These are phyloP conservation scores for Lepidium campestre DNA, from an alignment of 441 rosid genomes.

Conservation along the genomic window DNA sequence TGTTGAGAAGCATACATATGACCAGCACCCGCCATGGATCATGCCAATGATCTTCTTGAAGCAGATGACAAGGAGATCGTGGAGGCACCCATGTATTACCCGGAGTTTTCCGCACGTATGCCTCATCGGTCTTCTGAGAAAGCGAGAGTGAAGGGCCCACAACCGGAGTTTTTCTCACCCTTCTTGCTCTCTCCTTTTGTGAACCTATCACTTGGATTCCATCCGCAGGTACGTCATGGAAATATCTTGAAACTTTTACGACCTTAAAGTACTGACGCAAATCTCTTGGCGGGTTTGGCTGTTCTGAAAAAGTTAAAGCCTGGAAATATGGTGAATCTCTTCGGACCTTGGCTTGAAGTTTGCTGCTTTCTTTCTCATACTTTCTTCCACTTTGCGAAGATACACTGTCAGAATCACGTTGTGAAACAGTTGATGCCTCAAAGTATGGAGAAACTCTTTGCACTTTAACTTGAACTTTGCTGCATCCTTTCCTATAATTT, in stretches of 20 bases:
- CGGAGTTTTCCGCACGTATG: constrained; percentile 42
- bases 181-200: not conserved
- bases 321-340: constrained; percentile 14
- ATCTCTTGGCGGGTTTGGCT: not conserved
- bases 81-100: constrained; percentile 67
- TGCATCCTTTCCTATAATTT: not conserved
- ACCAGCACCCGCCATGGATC: constrained; percentile 82
- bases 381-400: not conserved
- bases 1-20: constrained; percentile 79
- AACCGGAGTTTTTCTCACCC: constrained; percentile 20
- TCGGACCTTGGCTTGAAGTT: not conserved
- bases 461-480: not conserved
- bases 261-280: not conserved
- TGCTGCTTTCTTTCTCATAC: not conserved
- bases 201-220: constrained; percentile 1
- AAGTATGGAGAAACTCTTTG: constrained; percentile 17
- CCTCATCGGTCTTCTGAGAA: constrained; percentile 46
- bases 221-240: constrained; percentile 2
- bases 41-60: constrained; percentile 59
- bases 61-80: constrained; percentile 39
- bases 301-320: constrained; percentile 5
- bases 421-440: not conserved
- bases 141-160: constrained; percentile 22
- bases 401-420: not conserved
- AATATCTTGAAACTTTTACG: constrained; percentile 37